Percentiles rank a stretch among this genome's conserved stretches.
Conservation (phyloP, 768 basidiomycete species). For the Lyophyllum shimeji region DNA sequence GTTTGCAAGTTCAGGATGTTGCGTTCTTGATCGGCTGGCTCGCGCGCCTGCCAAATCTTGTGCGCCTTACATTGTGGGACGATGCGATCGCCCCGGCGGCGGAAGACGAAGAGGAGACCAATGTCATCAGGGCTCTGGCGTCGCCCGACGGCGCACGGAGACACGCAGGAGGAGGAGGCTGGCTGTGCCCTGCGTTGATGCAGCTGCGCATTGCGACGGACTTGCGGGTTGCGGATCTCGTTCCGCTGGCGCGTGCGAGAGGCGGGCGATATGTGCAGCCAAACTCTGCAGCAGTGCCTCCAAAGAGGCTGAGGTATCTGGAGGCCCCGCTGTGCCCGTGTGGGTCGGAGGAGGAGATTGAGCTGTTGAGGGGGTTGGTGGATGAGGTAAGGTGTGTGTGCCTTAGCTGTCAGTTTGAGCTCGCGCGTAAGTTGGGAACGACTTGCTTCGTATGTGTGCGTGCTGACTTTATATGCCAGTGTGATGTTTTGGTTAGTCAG, state of each 20-base stretch:
- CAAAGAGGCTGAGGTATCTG: conserved; percentile 20
- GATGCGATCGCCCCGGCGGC: conserved; percentile 14
- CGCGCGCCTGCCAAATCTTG: conserved; percentile 25
- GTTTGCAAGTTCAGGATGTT: conserved; percentile 20
- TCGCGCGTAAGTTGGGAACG: neutral
- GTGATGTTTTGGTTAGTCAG: neutral
- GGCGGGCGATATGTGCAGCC: conserved; percentile 7
- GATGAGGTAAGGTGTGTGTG: conserved; percentile 19
- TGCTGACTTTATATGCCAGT: neutral
- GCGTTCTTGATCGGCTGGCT: conserved; percentile 30
- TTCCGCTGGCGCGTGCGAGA: conserved; percentile 22
- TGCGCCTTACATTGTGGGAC: conserved; percentile 22
- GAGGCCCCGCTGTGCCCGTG: conserved; percentile 22
- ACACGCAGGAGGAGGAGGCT: too few species aligned
- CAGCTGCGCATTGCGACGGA: conserved; percentile 20
- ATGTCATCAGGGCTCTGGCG: conserved; percentile 22
- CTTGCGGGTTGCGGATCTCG: conserved; percentile 14
- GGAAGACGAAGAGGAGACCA: conserved; percentile 11
- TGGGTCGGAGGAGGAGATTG: conserved; percentile 19
- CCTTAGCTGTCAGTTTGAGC: conserved; percentile 10
- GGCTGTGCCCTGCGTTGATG: conserved; percentile 28
- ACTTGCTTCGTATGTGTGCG: too few species aligned
- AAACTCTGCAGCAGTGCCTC: neutral
- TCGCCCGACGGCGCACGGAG: conserved; percentile 19
- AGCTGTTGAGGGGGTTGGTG: conserved; percentile 12